These are phyloP conservation scores for Moricandia moricandioides DNA, from an alignment of 345 rosid genomes.

Conservation along the genomic window DNA sequence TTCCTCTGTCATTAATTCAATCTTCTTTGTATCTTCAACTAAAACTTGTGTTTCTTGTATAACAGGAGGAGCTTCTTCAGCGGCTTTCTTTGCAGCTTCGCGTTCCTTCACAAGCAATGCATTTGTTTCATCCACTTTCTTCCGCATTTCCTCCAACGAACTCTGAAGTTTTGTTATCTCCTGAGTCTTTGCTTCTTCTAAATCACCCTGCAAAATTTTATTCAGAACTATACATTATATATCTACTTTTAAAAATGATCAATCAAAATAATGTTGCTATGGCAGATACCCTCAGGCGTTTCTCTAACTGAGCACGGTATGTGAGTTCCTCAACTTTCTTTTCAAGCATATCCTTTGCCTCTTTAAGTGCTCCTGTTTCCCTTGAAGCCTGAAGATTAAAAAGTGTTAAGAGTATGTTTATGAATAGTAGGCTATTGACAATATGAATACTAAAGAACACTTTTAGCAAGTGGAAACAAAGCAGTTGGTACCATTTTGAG, in stretches of 20 bases:
- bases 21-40: slow-evolving; percentile 55
- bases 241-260: not conserved
- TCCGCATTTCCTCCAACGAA: slow-evolving; percentile 49
- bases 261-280: not conserved
- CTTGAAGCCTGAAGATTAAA: slow-evolving; percentile 53
- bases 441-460: not conserved
- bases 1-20: slow-evolving; percentile 51
- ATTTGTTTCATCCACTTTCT: slow-evolving; percentile 50
- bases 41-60: slow-evolving; percentile 55
- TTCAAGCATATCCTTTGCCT: slow-evolving; percentile 70
- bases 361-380: slow-evolving; percentile 70
- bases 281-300: slow-evolving; percentile 58
- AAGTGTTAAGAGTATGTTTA: not conserved
- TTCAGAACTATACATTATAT: not conserved
- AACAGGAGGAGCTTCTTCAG: slow-evolving; percentile 57
- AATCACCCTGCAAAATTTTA: slow-evolving; percentile 29
- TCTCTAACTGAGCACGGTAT: slow-evolving; percentile 66
- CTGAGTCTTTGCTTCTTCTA: slow-evolving; percentile 59
- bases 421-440: not conserved
- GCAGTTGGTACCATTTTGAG: slow-evolving; percentile 62
- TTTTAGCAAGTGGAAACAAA: not conserved
- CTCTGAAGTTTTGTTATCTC: slow-evolving; percentile 53
- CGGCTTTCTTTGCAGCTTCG: slow-evolving; percentile 50
- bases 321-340: slow-evolving; percentile 67
- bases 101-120: slow-evolving; percentile 50